Evolutionary conservation across 306 rosid species (phyloP).

Genomic region (Fragaria nilgerrensis): DNA sequence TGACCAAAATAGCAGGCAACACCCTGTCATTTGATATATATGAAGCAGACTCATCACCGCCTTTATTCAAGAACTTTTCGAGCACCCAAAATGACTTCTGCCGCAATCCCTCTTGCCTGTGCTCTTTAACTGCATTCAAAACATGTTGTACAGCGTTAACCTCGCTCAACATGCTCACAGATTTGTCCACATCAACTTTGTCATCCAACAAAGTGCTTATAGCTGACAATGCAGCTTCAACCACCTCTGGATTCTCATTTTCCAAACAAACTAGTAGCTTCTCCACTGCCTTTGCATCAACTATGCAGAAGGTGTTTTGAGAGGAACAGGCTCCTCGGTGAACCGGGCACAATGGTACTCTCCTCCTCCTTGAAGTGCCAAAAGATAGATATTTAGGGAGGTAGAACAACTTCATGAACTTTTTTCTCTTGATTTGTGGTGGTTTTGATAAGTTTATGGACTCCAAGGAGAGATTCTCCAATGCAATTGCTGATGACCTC

Average conservation of each 20-base stretch:
- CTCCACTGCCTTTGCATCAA: constrained; percentile 40
- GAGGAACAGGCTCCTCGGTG: constrained; percentile 49
- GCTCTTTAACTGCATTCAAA: constrained; percentile 33
- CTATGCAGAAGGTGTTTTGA: constrained; percentile 41
- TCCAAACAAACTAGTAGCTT: constrained; percentile 36
- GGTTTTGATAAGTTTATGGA: constrained; percentile 38
- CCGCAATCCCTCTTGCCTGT: constrained; percentile 36
- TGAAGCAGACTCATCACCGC: constrained; percentile 31
- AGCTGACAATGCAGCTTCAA: constrained; percentile 47
- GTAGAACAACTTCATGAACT: constrained; percentile 22
- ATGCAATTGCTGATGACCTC: constrained; percentile 46
- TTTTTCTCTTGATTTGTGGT: constrained; percentile 25
- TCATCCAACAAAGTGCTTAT: constrained; percentile 46
- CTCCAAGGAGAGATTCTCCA: constrained; percentile 47
- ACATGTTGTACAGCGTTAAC: constrained; percentile 30
- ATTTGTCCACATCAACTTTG: constrained; percentile 39
- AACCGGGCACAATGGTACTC: constrained; percentile 33
- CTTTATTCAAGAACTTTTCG: constrained; percentile 41
- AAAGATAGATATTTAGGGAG: constrained; percentile 28
- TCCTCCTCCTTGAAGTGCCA: constrained; percentile 29
- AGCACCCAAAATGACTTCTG: constrained; percentile 49
- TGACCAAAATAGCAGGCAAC: constrained; percentile 37
- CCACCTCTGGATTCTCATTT: constrained; percentile 40
- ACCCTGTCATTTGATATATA: constrained; percentile 38
- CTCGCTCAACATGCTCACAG: constrained; percentile 35